Conservation (phyloP, 2,329 filamentous ascomycete species). For the Mollisia scopiformis region DNA sequence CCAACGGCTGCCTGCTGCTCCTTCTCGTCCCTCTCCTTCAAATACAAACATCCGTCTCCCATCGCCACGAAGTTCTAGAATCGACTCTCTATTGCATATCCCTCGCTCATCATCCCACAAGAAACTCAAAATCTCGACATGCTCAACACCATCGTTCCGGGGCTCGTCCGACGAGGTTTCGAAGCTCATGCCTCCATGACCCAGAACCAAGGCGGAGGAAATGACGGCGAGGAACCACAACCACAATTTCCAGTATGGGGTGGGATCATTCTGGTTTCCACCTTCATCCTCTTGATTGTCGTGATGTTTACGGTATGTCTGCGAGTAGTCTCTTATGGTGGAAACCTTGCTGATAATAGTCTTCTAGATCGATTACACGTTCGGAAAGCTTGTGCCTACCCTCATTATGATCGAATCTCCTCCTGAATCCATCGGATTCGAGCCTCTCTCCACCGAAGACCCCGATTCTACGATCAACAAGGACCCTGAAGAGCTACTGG, state of each 20-base stretch:
- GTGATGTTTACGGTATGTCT: slow-evolving; percentile 22
- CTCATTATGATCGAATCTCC: slow-evolving; percentile 66
- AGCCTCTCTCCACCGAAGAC: slow-evolving; percentile 40
- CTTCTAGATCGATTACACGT: slow-evolving; percentile 56
- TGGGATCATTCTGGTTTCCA: slow-evolving; percentile 19
- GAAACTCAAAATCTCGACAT: background rate
- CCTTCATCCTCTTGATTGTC: slow-evolving; percentile 12
- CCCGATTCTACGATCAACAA: slow-evolving; percentile 36
- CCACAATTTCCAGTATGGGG: slow-evolving; percentile 28
- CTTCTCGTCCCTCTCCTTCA: slow-evolving; percentile 1
- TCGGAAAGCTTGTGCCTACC: slow-evolving; percentile 60
- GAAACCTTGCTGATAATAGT: slow-evolving; percentile 15
- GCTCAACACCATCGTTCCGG: slow-evolving; percentile 9
- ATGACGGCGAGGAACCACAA: too few species aligned
- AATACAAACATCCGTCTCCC: background rate
- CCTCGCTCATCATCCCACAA: slow-evolving; percentile 6
- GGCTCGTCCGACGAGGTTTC: slow-evolving; percentile 20
- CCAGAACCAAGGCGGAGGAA: slow-evolving; percentile 9
- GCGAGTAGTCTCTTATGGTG: background rate
- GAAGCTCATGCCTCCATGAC: slow-evolving; percentile 8
- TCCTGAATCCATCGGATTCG: slow-evolving; percentile 52
- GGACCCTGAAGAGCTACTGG: slow-evolving; percentile 43
- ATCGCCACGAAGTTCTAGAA: background rate
- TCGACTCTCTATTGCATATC: background rate
- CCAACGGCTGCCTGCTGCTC: slow-evolving; percentile 8